Evolutionary conservation across 2,329 filamentous ascomycete genomes (phyloP).

Genomic region (Tothia fuscella): DNA sequence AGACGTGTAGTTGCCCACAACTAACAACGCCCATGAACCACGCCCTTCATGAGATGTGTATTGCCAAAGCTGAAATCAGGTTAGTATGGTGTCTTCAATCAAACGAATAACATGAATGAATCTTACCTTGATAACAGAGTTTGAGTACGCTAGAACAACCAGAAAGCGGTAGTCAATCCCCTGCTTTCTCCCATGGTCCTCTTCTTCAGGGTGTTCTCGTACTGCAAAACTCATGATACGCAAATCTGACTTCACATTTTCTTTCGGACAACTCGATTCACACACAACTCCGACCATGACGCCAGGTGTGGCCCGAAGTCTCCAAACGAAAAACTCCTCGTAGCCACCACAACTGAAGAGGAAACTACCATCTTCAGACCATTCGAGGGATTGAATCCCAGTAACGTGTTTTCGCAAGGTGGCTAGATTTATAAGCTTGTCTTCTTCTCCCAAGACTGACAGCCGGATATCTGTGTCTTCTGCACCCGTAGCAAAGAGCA

Average conservation of each 20-base stretch:
- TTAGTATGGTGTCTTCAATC: constrained; percentile 2
- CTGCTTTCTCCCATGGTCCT: constrained; percentile 14
- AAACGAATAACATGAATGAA: too few relatives aligned
- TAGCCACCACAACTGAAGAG: constrained; percentile 79
- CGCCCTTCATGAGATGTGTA: constrained; percentile 18
- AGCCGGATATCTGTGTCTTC: constrained; percentile 68
- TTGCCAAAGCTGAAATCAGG: constrained; percentile 32
- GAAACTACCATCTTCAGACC: constrained; percentile 53
- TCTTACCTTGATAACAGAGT: constrained; percentile 60
- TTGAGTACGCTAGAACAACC: constrained; percentile 68
- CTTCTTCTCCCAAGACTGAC: constrained; percentile 38
- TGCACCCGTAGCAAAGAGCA: constrained; percentile 52
- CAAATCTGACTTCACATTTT: constrained; percentile 50
- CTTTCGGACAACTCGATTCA: constrained; percentile 37
- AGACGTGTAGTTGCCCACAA: constrained; percentile 32
- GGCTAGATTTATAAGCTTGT: constrained; percentile 17
- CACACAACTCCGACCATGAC: constrained; percentile 42
- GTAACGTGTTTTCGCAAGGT: constrained; percentile 63
- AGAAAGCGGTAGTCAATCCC: constrained; percentile 30
- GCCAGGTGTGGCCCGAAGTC: constrained; percentile 43
- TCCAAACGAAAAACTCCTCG: constrained; percentile 86
- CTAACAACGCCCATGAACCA: constrained; percentile 24
- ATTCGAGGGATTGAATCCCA: constrained; percentile 70
- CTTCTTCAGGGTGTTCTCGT: constrained; percentile 14
- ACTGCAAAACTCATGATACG: constrained; percentile 73